Conservation (phyloP, 768 basidiomycete genomes). For the Xerocomellus intermedius region DNA sequence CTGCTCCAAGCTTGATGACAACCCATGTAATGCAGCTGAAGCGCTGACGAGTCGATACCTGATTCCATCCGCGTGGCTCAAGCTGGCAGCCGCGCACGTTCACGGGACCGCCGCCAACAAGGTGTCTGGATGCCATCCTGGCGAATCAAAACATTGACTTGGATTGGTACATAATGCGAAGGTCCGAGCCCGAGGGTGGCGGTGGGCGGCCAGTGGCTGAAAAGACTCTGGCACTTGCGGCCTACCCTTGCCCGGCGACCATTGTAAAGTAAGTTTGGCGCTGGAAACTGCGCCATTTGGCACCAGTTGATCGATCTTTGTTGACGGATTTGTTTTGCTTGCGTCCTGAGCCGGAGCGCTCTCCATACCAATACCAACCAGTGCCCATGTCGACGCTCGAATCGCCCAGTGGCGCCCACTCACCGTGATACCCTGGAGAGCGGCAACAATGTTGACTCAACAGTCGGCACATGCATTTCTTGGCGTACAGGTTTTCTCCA, state of each 20-base stretch:
- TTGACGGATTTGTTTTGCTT: slow-evolving; percentile 2
- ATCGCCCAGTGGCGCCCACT: not conserved
- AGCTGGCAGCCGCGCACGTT: too few relatives aligned
- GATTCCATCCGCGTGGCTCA: not conserved
- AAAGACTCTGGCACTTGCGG: too few relatives aligned
- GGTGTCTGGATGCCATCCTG: too few relatives aligned
- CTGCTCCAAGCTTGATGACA: not conserved
- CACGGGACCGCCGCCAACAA: too few relatives aligned
- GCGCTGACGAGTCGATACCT: not conserved
- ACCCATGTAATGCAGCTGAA: too few relatives aligned
- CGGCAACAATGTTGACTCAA: not conserved
- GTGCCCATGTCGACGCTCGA: not conserved
- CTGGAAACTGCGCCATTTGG: not conserved
- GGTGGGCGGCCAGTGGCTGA: too few relatives aligned
- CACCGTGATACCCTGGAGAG: not conserved
- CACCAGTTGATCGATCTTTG: not conserved
- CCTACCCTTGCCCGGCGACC: too few relatives aligned
- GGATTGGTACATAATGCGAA: not conserved
- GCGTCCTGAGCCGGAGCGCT: not conserved
- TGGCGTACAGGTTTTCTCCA: slow-evolving; percentile 13
- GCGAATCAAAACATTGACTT: not conserved
- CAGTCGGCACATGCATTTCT: not conserved
- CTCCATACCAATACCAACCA: not conserved
- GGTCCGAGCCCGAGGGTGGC: too few relatives aligned
- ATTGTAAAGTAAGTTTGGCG: not conserved